Evolutionary conservation across 495 filamentous ascomycete genomes (phyloP).

Genomic region (Annulohypoxylon maeteangense): DNA sequence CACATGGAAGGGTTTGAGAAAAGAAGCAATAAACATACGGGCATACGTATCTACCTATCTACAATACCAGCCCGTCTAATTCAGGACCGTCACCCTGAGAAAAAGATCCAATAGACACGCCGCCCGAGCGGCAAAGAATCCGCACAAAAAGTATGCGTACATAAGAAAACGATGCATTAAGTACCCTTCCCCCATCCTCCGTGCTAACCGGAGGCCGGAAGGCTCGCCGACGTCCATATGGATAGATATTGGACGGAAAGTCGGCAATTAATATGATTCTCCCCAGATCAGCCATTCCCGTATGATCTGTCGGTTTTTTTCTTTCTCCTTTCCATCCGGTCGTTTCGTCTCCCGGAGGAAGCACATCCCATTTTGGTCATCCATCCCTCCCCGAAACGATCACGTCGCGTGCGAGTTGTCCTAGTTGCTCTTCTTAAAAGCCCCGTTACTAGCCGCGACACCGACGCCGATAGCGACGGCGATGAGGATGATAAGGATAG

Average conservation of each 20-base stretch:
- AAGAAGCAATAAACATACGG: slow-evolving; percentile 23
- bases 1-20: neutral
- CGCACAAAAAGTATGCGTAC: slow-evolving; percentile 32
- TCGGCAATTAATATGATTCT: slow-evolving; percentile 33
- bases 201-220: slow-evolving; percentile 13
- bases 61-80: slow-evolving; percentile 32
- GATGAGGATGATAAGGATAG: slow-evolving; percentile 63
- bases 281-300: slow-evolving; percentile 21
- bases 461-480: slow-evolving; percentile 62
- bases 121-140: slow-evolving; percentile 20
- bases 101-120: slow-evolving; percentile 27
- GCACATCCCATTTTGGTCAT: neutral
- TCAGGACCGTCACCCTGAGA: slow-evolving; percentile 24
- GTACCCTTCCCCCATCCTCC: neutral
- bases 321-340: neutral
- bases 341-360: neutral
- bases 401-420: neutral
- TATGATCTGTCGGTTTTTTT: slow-evolving; percentile 1
- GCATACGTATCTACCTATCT: slow-evolving; percentile 42
- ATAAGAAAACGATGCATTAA: slow-evolving; percentile 40
- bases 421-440: slow-evolving; percentile 15
- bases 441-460: slow-evolving; percentile 35
- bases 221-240: slow-evolving; percentile 15
- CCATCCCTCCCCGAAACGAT: neutral
- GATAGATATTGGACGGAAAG: slow-evolving; percentile 28